Conservation (phyloP, 352 stramenopile species). For the Phytopythium kandeliae region DNA sequence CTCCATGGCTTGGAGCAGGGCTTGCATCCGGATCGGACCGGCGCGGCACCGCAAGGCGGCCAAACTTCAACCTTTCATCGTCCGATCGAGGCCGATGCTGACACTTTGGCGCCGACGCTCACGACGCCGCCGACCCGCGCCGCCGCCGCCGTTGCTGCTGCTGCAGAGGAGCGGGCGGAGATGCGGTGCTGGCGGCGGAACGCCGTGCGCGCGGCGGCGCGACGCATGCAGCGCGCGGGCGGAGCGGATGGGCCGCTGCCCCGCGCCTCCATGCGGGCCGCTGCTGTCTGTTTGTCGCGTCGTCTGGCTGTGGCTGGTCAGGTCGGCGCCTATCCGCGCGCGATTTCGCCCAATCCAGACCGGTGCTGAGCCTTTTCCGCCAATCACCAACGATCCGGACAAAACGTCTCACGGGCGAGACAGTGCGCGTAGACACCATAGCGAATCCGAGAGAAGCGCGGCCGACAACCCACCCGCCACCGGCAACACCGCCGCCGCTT, state of each 20-base stretch:
- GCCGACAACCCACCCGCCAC: not conserved
- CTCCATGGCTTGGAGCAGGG: too few relatives aligned
- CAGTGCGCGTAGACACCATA: slow-evolving; percentile 1
- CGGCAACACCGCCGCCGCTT: not conserved
- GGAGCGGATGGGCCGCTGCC: not conserved
- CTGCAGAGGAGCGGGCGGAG: too few relatives aligned
- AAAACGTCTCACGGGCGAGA: not conserved
- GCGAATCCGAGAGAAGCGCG: not conserved
- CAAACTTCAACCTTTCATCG: too few relatives aligned
- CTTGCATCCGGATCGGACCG: too few relatives aligned
- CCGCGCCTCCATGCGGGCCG: not conserved
- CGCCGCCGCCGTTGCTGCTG: too few relatives aligned
- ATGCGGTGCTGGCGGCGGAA: too few relatives aligned
- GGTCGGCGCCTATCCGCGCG: too few relatives aligned
- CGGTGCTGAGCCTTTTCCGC: not conserved
- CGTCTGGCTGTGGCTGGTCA: not conserved
- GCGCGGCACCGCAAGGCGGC: too few relatives aligned
- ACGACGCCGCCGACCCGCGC: too few relatives aligned
- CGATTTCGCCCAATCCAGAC: not conserved
- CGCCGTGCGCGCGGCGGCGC: too few relatives aligned
- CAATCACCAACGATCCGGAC: slow-evolving; percentile 1
- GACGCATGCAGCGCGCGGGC: not conserved
- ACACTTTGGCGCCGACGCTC: too few relatives aligned
- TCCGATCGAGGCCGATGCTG: too few relatives aligned
- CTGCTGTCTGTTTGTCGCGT: not conserved